phyloP scores from a whole-genome alignment of 208 protist genomes.

The Leishmania arabica region DNA sequence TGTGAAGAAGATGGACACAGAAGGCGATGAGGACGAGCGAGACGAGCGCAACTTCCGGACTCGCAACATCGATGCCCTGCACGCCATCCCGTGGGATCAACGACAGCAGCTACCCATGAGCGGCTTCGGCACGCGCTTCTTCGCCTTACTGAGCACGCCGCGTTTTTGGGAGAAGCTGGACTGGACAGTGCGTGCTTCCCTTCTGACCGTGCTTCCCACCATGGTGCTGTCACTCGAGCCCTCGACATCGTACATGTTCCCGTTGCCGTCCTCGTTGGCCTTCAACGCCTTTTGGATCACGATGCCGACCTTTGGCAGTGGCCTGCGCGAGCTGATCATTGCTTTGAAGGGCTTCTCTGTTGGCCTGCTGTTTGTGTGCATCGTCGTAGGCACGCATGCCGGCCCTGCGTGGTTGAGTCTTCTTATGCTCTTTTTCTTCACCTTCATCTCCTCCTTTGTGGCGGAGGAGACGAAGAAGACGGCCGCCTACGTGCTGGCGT shows the following conservation, averaged over 20 bases:
- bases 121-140: slow-evolving; percentile 84
- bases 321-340: slow-evolving; percentile 76
- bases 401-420: slow-evolving; percentile 65
- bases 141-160: slow-evolving; percentile 75
- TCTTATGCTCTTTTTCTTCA: slow-evolving; percentile 79
- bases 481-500: slow-evolving; percentile 79
- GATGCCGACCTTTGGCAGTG: slow-evolving; percentile 86
- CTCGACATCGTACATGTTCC: slow-evolving; percentile 59
- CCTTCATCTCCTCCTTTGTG: slow-evolving; percentile 76
- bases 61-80: slow-evolving; percentile 72
- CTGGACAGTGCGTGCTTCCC: slow-evolving; percentile 79
- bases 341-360: slow-evolving; percentile 84
- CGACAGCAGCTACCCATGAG: slow-evolving; percentile 71
- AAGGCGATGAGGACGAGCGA: slow-evolving; percentile 67
- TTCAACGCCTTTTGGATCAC: slow-evolving; percentile 92
- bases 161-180: slow-evolving; percentile 92
- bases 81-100: slow-evolving; percentile 91
- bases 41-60: slow-evolving; percentile 71
- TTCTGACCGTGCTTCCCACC: slow-evolving; percentile 86
- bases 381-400: slow-evolving; percentile 66
- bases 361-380: slow-evolving; percentile 63
- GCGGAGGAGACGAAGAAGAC: slow-evolving; percentile 90
- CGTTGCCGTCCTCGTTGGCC: slow-evolving; percentile 75
- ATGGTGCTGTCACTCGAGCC: slow-evolving; percentile 90
- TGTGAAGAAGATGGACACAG: slow-evolving; percentile 26